Evolutionary conservation across 352 stramenopile species (phyloP), one percentile per base, ranked within the genome.

Genomic region (Globisporangium cylindrosporum): DNA sequence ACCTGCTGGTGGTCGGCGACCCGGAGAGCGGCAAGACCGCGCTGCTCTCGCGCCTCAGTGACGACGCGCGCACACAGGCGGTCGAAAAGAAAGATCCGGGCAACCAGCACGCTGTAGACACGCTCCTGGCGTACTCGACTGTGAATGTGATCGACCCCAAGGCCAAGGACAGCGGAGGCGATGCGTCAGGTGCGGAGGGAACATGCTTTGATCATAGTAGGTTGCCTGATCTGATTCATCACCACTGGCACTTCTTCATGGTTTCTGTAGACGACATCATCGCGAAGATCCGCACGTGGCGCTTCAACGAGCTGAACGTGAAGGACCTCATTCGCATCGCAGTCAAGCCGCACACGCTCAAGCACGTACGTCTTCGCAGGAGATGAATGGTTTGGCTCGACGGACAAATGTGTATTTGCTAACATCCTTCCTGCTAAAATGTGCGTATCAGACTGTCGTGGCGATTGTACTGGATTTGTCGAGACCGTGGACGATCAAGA

Each of bases 401-500:
- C 36, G 14, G 15, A 20, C 24, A 10, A 4, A 12, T 57, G 1
- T 38, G 38, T 48, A 15, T 46, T 59, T 69, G 34, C 24, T 69
- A n/a, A 20, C 34, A 38, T 68, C 32, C 22, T 46, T 41, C 22
- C 10, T 1, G 63, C 15, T 12, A 8, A 8, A n/a, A n/a, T 8
- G 3, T 49, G 25, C 1, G 32, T 49, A 56, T 46, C 63, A 95
- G 72, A 95, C 82, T 3, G 80, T 92, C 43, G 75, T 84, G 24
- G 78, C 70, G 0, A 79, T 95, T 58, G 82, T 91, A 51, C 48
- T 93, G 54, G 88, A 95, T 72, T 66, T 91, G 49, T 91, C 82
- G 49, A 75, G 81, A 29, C 85, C 84, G 12, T 95, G 88, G 88
- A 91, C 84, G 32, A 91, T 95, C 73, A 93, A 95, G 73, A 84